Percentiles rank a stretch among this genome's conserved stretches.
Conservation (phyloP, 139 green algal species). For the Choricystis sp. region DNA sequence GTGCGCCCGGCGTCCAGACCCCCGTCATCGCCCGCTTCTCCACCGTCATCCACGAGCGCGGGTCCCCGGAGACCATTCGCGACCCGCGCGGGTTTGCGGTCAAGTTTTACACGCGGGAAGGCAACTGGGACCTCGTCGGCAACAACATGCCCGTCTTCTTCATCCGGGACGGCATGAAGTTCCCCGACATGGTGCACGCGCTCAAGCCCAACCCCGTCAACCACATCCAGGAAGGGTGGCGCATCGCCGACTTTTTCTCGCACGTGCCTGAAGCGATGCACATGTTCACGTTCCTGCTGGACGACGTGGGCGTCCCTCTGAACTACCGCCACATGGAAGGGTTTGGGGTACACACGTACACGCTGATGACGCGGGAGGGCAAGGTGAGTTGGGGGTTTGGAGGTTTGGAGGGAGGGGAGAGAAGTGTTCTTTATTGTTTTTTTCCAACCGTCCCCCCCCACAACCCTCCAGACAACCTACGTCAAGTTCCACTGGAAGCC, state of each 20-base stretch:
- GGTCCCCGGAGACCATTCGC: constrained; percentile 77
- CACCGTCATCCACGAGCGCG: constrained; percentile 74
- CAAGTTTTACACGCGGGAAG: constrained; percentile 95
- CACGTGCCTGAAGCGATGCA: constrained; percentile 79
- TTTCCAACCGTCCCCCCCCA: neutral
- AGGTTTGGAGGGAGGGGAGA: neutral
- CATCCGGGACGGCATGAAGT: constrained; percentile 88
- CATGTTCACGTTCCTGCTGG: constrained; percentile 91
- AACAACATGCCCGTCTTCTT: constrained; percentile 91
- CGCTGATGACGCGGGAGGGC: constrained; percentile 64
- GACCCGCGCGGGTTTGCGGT: constrained; percentile 89
- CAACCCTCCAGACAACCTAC: constrained; percentile 46
- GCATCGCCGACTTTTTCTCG: constrained; percentile 93
- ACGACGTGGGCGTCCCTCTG: constrained; percentile 76
- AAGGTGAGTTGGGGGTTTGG: constrained; percentile 7
- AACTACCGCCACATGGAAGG: constrained; percentile 91
- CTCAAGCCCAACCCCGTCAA: constrained; percentile 94
- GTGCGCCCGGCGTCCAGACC: constrained; percentile 81
- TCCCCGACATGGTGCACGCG: constrained; percentile 89
- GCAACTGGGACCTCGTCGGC: constrained; percentile 77
- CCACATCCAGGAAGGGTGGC: constrained; percentile 89
- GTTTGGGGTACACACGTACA: constrained; percentile 95
- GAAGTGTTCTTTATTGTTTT: neutral
- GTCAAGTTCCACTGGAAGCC: constrained; percentile 98
- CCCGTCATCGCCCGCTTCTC: constrained; percentile 86